Percentiles rank a stretch among this genome's conserved stretches.
Conservation (phyloP, 257 asterid genomes). For the Solanum bulbocastanum region DNA sequence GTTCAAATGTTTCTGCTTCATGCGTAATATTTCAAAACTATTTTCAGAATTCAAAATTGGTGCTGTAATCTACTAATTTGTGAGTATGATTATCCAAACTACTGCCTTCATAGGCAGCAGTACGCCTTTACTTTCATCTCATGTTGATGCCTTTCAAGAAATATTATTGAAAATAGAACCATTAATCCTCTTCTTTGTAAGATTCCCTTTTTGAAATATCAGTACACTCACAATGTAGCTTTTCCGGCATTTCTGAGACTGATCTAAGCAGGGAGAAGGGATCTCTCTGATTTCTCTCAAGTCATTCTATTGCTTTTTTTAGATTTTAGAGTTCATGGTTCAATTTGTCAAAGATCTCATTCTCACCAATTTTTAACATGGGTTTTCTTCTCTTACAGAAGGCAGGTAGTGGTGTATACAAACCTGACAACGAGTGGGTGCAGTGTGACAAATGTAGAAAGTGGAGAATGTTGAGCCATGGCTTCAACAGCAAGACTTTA, state of each 20-base stretch:
- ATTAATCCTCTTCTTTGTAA: not conserved
- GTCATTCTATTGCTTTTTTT: not conserved
- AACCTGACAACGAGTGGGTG: constrained; percentile 81
- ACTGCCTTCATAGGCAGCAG: not conserved
- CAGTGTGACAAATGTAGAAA: constrained; percentile 84
- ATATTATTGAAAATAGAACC: not conserved
- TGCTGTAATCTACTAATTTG: not conserved
- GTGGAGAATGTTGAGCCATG: constrained; percentile 57
- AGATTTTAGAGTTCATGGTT: not conserved
- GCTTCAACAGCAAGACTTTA: constrained; percentile 40
- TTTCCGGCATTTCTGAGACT: not conserved
- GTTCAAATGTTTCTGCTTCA: not conserved
- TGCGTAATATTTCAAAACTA: not conserved
- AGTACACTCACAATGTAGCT: not conserved
- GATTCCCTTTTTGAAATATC: not conserved
- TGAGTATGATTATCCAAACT: not conserved
- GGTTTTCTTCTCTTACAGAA: constrained; percentile 27
- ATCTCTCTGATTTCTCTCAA: not conserved
- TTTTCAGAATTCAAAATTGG: not conserved
- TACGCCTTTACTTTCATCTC: not conserved
- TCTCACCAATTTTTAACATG: not conserved
- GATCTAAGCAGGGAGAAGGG: not conserved
- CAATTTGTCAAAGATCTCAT: not conserved
- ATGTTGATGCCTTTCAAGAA: not conserved
- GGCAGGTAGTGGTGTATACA: constrained; percentile 26